phyloP scores from a whole-genome alignment of 306 rosid genomes.

The Acacia crassicarpa region DNA sequence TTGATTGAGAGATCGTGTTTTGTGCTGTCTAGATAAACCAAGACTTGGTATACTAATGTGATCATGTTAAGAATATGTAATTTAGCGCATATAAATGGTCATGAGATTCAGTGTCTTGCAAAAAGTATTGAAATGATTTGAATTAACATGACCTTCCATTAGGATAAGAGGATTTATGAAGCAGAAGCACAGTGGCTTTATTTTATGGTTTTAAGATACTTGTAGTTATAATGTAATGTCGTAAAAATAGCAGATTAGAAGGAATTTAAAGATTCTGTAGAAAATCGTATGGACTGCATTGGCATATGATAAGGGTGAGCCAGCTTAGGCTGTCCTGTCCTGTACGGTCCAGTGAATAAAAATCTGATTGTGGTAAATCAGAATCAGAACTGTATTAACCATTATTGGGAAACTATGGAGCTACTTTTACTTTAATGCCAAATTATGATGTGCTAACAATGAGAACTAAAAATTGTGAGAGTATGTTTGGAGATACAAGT shows the following conservation, averaged over 20 bases:
- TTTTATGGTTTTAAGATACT: background rate
- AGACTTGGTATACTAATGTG: background rate
- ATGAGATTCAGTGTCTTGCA: background rate
- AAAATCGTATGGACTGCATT: background rate
- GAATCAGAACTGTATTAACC: background rate
- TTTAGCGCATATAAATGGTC: constrained; percentile 13
- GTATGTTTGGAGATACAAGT: background rate
- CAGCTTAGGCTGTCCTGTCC: background rate
- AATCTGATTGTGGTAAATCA: background rate
- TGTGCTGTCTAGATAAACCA: background rate
- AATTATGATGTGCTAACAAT: background rate
- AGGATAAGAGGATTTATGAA: background rate
- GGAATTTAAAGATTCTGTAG: background rate
- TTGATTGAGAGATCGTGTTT: background rate
- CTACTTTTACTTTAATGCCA: background rate
- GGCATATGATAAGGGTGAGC: background rate
- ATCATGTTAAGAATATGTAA: background rate
- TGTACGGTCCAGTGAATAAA: background rate
- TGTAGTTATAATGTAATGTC: background rate
- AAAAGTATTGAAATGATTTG: background rate
- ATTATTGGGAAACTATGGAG: background rate
- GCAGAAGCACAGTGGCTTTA: background rate
- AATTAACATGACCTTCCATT: background rate
- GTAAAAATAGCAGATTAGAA: background rate
- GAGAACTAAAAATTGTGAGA: background rate